Evolutionary conservation across 257 asterid species (phyloP), one percentile per base, ranked within the genome.

Genomic region (Euphrasia confusa): DNA sequence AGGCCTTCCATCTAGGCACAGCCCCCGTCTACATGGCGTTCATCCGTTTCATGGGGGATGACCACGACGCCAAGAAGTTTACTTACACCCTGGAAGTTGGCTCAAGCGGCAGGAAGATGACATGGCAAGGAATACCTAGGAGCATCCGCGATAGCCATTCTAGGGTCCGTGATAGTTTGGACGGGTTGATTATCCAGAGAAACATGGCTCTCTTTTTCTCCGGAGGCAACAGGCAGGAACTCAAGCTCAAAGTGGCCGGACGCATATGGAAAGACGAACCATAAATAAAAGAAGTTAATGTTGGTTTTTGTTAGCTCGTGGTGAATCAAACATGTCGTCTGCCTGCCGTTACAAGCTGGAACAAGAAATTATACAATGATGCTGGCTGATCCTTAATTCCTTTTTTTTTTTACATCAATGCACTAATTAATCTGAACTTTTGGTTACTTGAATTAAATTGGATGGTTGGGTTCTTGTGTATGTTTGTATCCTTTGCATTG

Each of bases 41-140:
- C 78, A 69, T 79, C 45, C 82, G 80, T 74, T 79, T 79, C 72
- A 74, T 79, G 85, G 85, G 85, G 5, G 80, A 76, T 39, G 85
- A 79, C 14, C 78, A 74, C 0, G 78, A 79, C 50, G 76, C 82
- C 2, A 72, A 71, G 54, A 76, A 74, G 70, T 79, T 79, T 67
- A 60, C 58, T 7, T 79, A 79, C 39, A 76, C 66, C 71, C 60
- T 79, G 52, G 85, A 79, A 73, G 82, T 79, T 10, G 80, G 80
- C 1, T 67, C 67, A 33, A 68, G 44, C 17, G 82, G 78, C 54
- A 65, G 85, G 42, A 79, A 76, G 78, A 58, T 74, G 66, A 79
- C 76, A 0, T 79, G 85, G 85, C 80, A 76, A 39, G 85, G 85
- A 14, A 68, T 76, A 56, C 85, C 82, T 0, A 68, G 85, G 73